A percentile compares a stretch with the other conserved stretches of the same genome.
These are phyloP conservation scores for Trichoderma sp. DNA, from an alignment of 2,329 filamentous ascomycete genomes.

Conservation along the genomic window DNA sequence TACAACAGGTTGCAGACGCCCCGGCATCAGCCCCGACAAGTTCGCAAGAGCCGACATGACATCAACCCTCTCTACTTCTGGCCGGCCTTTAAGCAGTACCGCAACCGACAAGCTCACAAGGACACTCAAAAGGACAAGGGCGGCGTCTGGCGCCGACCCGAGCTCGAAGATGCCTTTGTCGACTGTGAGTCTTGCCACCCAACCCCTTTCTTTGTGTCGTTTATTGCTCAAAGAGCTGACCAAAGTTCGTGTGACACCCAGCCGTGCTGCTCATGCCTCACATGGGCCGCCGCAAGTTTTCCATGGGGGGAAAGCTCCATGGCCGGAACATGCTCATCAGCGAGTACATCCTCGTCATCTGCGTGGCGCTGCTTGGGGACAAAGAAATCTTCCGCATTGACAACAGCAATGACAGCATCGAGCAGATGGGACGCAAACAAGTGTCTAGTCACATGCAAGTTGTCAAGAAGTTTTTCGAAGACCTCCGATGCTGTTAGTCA, in stretches of 20 bases:
- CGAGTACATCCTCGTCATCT: constrained; percentile 61
- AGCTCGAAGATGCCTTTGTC: constrained; percentile 67
- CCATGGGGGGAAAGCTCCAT: constrained; percentile 63
- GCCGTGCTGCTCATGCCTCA: constrained; percentile 66
- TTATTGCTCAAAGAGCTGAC: constrained; percentile 31
- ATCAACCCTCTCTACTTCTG: constrained; percentile 64
- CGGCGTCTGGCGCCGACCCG: constrained; percentile 57
- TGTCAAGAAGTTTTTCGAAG: constrained; percentile 66
- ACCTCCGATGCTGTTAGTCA: constrained; percentile 63
- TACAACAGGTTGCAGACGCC: constrained; percentile 43
- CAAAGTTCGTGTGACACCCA: constrained; percentile 37
- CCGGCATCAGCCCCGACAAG: constrained; percentile 42
- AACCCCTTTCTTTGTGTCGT: background rate
- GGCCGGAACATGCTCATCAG: constrained; percentile 72
- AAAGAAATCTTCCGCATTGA: constrained; percentile 49
- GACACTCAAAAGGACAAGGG: constrained; percentile 60
- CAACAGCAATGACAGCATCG: constrained; percentile 48
- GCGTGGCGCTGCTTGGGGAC: constrained; percentile 44
- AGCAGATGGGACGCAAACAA: constrained; percentile 61
- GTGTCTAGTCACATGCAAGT: constrained; percentile 74
- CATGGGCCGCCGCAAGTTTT: constrained; percentile 68
- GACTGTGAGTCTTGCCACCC: constrained; percentile 54
- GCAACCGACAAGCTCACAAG: constrained; percentile 65
- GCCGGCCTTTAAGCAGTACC: constrained; percentile 66
- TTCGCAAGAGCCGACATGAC: constrained; percentile 42